Conservation (phyloP, 2,329 filamentous ascomycete genomes). For the Aaosphaeria arxii region DNA sequence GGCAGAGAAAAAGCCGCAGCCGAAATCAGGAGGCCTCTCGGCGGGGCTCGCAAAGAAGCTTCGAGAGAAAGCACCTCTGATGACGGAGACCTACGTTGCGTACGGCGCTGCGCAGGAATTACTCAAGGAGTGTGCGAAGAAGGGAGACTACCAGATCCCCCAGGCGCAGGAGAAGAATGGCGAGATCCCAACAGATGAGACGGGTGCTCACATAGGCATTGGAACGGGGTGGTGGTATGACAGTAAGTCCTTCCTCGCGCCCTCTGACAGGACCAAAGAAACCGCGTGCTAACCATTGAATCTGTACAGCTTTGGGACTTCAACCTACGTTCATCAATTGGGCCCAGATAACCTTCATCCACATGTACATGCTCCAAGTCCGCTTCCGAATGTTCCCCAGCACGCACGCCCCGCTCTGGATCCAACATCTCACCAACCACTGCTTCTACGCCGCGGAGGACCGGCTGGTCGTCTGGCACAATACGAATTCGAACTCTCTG, state of each 20-base stretch:
- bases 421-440: constrained; percentile 89
- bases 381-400: constrained; percentile 76
- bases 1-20: constrained; percentile 5
- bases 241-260: constrained; percentile 50
- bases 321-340: constrained; percentile 89
- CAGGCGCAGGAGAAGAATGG: constrained; percentile 63
- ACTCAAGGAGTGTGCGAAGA: constrained; percentile 69
- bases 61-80: constrained; percentile 29
- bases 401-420: constrained; percentile 70
- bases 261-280: not conserved
- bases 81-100: constrained; percentile 68
- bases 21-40: constrained; percentile 4
- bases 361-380: constrained; percentile 88
- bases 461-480: constrained; percentile 78
- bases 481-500: constrained; percentile 54
- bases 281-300: not conserved
- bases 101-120: constrained; percentile 76
- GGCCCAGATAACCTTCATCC: constrained; percentile 93
- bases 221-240: constrained; percentile 78
- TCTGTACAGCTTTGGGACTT: constrained; percentile 65
- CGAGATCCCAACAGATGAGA: constrained; percentile 66
- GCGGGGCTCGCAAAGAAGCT: constrained; percentile 26
- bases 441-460: constrained; percentile 90
- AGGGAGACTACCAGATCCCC: constrained; percentile 75
- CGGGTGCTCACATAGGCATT: constrained; percentile 79